phyloP scores from a whole-genome alignment of 495 filamentous ascomycete genomes.

The Lasiosphaeris hirsuta region DNA sequence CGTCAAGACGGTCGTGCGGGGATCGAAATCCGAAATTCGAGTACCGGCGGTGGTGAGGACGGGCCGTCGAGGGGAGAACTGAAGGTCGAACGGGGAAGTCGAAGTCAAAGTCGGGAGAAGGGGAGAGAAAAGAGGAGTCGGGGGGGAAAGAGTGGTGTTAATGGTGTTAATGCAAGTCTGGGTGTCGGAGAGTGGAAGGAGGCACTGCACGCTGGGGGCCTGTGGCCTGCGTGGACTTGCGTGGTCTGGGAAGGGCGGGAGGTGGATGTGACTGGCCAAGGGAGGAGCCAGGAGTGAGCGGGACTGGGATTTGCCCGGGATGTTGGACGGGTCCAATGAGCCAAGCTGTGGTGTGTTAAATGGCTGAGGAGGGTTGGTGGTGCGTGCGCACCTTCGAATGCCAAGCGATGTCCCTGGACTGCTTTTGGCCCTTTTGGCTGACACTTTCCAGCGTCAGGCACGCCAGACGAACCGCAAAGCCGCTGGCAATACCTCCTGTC shows the following conservation, averaged over 20 bases:
- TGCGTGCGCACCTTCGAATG: conserved; percentile 9
- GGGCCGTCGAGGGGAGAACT: conserved; percentile 23
- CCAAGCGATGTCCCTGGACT: conserved; percentile 2
- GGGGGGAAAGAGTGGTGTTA: conserved; percentile 17
- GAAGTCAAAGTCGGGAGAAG: conserved; percentile 12
- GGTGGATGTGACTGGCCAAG: conserved; percentile 14
- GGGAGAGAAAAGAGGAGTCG: conserved; percentile 21
- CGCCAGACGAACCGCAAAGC: neutral
- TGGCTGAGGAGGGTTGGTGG: conserved; percentile 17
- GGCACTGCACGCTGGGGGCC: conserved; percentile 24
- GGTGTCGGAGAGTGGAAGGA: conserved; percentile 24
- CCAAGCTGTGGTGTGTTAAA: conserved; percentile 10
- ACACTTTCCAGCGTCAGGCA: neutral
- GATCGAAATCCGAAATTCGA: conserved; percentile 1
- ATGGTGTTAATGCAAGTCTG: conserved; percentile 12
- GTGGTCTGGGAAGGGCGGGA: conserved; percentile 14
- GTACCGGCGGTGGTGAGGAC: conserved; percentile 13
- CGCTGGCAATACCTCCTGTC: neutral
- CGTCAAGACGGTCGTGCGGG: conserved; percentile 9
- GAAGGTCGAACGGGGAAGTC: conserved; percentile 10
- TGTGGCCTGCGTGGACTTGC: conserved; percentile 6
- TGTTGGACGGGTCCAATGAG: conserved; percentile 12
- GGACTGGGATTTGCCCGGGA: conserved; percentile 16
- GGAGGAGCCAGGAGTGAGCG: conserved; percentile 3
- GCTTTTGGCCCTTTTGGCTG: neutral